Conservation (phyloP, 331 rosid species). For the Rhamnella rubrinervis region DNA sequence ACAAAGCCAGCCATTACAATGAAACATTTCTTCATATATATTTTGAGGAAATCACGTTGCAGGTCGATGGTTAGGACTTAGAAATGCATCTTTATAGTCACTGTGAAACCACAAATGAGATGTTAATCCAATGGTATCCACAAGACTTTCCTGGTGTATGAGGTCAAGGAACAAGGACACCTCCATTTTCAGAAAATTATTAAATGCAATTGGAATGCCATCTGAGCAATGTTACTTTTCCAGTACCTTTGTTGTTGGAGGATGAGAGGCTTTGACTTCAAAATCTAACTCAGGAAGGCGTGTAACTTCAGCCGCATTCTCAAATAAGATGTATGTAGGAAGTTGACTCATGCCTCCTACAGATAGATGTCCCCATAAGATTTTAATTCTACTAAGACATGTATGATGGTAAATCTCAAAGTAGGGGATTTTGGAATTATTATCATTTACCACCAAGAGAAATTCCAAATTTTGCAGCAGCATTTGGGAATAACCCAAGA, state of each 20-base stretch:
- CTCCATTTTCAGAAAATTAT: background rate
- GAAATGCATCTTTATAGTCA: too few relatives aligned
- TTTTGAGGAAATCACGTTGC: too few relatives aligned
- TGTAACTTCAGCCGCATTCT: constrained; percentile 69
- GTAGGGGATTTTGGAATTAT: background rate
- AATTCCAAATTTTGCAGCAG: constrained; percentile 78
- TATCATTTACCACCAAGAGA: constrained; percentile 63
- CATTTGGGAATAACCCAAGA: constrained; percentile 94
- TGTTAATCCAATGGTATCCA: background rate
- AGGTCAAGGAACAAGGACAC: background rate
- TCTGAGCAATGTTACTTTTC: background rate
- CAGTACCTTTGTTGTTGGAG: constrained; percentile 70
- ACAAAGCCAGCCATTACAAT: too few relatives aligned
- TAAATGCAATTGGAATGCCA: background rate
- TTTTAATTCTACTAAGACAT: constrained; percentile 19
- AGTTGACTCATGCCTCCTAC: constrained; percentile 87
- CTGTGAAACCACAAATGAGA: background rate
- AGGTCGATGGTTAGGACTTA: too few relatives aligned
- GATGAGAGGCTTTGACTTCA: constrained; percentile 49
- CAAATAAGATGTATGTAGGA: constrained; percentile 81
- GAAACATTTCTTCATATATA: too few relatives aligned
- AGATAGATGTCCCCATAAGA: constrained; percentile 21
- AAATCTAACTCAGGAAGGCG: constrained; percentile 73
- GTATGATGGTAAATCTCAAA: background rate
- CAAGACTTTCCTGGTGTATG: background rate